A percentile compares a stretch with the other conserved stretches of the same genome.
phyloP scores from a whole-genome alignment of 495 filamentous ascomycete species.

The Aspergillus panamensis region DNA sequence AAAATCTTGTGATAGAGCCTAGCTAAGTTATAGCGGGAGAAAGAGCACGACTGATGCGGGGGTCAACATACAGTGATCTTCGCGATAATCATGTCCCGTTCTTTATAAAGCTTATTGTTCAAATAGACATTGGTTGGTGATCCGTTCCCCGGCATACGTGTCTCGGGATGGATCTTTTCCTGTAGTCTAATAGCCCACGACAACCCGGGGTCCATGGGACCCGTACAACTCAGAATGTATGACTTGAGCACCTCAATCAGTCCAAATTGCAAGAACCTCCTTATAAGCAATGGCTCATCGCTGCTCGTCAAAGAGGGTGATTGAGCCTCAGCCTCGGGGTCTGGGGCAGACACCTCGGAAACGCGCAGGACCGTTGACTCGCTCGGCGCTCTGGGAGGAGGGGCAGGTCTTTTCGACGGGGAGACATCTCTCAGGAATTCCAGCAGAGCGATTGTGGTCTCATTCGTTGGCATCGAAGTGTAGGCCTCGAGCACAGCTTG shows the following conservation, averaged over 20 bases:
- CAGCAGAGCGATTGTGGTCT: constrained; percentile 69
- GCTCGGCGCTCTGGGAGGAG: constrained; percentile 66
- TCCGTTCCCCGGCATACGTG: constrained; percentile 39
- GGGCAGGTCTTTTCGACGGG: constrained; percentile 65
- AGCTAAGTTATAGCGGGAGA: constrained; percentile 10
- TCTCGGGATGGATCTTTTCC: constrained; percentile 62
- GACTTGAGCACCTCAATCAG: constrained; percentile 79
- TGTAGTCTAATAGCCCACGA: constrained; percentile 71
- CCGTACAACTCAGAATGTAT: constrained; percentile 59
- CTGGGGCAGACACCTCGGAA: constrained; percentile 59
- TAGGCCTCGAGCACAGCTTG: constrained; percentile 72
- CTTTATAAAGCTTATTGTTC: constrained; percentile 57
- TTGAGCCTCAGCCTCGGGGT: constrained; percentile 70
- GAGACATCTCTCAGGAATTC: constrained; percentile 73
- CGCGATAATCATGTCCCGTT: constrained; percentile 67
- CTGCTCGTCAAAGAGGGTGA: constrained; percentile 47
- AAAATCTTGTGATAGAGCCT: constrained; percentile 73
- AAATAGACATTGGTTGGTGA: constrained; percentile 61
- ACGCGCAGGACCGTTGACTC: constrained; percentile 40
- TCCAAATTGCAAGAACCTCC: constrained; percentile 77
- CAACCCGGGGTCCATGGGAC: constrained; percentile 62
- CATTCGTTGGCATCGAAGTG: constrained; percentile 50
- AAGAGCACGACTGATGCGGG: neutral
- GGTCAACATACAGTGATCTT: constrained; percentile 64
- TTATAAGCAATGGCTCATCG: constrained; percentile 58